Evolutionary conservation across 805 yeast genomes (phyloP).

Genomic region (Priceomyces melissophilus): DNA sequence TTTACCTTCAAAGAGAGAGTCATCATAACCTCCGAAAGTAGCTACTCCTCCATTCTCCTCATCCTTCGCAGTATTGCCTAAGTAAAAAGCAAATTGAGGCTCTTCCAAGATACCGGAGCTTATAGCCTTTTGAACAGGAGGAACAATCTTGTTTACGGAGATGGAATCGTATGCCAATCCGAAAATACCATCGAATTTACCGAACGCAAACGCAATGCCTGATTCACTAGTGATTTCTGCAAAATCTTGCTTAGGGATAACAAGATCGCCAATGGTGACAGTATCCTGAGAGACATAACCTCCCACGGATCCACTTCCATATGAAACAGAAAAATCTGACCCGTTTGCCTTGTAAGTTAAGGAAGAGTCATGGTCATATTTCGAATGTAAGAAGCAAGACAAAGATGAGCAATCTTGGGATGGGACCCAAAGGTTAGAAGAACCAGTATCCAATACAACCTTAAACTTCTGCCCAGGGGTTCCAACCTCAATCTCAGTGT

Average conservation of each 20-base stretch:
- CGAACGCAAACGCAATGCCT: conserved; percentile 96
- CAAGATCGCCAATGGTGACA: conserved; percentile 76
- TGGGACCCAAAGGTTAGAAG: conserved; percentile 97
- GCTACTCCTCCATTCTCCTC: conserved; percentile 83
- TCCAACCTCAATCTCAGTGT: conserved; percentile 85
- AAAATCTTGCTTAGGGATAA: conserved; percentile 84
- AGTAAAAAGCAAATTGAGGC: conserved; percentile 83
- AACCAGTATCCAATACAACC: conserved; percentile 94
- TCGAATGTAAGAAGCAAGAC: conserved; percentile 92
- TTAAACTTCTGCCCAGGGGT: conserved; percentile 92
- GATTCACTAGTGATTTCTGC: conserved; percentile 98
- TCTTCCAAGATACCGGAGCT: conserved; percentile 76
- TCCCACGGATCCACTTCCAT: conserved; percentile 90
- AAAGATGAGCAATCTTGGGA: conserved; percentile 82
- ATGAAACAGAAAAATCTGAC: conserved; percentile 75
- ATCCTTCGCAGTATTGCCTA: conserved; percentile 71
- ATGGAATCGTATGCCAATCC: conserved; percentile 94
- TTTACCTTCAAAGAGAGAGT: conserved; percentile 71
- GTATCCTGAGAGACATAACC: conserved; percentile 90
- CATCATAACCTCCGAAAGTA: conserved; percentile 92
- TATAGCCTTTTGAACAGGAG: conserved; percentile 91
- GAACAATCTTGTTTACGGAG: conserved; percentile 83
- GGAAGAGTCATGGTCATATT: conserved; percentile 83
- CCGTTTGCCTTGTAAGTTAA: conserved; percentile 86
- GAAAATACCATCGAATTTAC: conserved; percentile 95